Percentiles rank a stretch among this genome's conserved stretches.
Conservation (phyloP, 176 grass and related monocot genomes). For the Aegilops longissima region DNA sequence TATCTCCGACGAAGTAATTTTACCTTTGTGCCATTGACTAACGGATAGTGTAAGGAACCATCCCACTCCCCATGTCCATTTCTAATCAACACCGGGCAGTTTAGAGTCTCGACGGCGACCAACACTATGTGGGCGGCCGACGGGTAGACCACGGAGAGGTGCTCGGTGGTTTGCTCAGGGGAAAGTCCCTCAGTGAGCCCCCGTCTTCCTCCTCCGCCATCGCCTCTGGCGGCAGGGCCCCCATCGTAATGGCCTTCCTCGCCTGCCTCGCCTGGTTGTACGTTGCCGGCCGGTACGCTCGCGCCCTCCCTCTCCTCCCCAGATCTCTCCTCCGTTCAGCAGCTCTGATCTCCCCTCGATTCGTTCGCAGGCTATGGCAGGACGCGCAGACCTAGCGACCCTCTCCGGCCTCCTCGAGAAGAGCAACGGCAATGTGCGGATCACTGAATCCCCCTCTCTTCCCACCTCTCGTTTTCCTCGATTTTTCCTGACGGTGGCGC, state of each 20-base stretch:
- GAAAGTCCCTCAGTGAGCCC: background rate
- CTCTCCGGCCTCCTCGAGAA: slow-evolving; percentile 66
- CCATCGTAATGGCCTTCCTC: slow-evolving; percentile 52
- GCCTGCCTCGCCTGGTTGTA: slow-evolving; percentile 95
- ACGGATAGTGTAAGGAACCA: too few species aligned
- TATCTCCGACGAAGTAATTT: too few species aligned
- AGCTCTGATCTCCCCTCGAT: background rate
- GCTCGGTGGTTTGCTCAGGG: too few species aligned
- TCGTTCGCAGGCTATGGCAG: slow-evolving; percentile 76
- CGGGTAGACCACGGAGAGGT: too few species aligned
- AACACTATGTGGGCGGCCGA: too few species aligned
- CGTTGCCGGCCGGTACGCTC: slow-evolving; percentile 65
- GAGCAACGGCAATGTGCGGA: slow-evolving; percentile 68
- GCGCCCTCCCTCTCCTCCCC: background rate
- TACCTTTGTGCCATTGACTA: too few species aligned
- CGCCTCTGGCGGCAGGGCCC: slow-evolving; percentile 34
- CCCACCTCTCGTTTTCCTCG: background rate
- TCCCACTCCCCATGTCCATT: too few species aligned
- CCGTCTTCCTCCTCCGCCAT: background rate
- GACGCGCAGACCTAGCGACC: slow-evolving; percentile 74
- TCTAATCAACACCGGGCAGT: too few species aligned
- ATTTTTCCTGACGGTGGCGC: background rate
- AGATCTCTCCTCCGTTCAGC: background rate
- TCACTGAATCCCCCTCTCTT: slow-evolving; percentile 9
- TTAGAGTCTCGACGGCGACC: too few species aligned